Base-by-base conservation (phyloP, 129 eudicot genomes). In the Glebionis coronaria region DNA sequence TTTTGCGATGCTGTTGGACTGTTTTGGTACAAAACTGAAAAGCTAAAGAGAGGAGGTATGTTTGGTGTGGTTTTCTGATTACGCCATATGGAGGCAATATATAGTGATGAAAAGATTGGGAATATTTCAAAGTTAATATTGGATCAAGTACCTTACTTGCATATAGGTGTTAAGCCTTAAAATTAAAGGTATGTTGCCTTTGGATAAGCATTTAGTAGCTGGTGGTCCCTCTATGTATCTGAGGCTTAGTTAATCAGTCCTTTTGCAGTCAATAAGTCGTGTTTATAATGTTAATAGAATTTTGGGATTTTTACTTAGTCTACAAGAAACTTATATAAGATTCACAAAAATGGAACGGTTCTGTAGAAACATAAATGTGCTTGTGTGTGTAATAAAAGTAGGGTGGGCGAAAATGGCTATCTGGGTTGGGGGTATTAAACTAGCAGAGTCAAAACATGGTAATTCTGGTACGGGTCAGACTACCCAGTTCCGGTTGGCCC, bases 101-200 rank as follows among this genome's bases (percentile, higher is more conserved):
- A 83, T 91, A 91, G 68, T 70, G 85, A 44, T 62, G 69, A 70
- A 67, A 68, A 50, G 68, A 66, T 68, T 2, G 20, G 71, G 82
- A 67, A 85, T 71, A 82, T 68, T 51, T 52, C 65, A 68, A 83
- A 83, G 79, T 21, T 28, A 21, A 38, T 19, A 18, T 29, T 82
- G 93, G 74, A 87, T 82, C 90, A 81, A 83, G 90, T 91, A 78
- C 97, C 95, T 91, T 91, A 76, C 97, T 91, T 91, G 95, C 67
- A 68, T 69, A 76, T 70, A 63, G 77, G 81, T 75, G 69, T 63
- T 57, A 81, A 68, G 73, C 62, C 65, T 25, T 15, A 68, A 51
- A 70, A 19, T 58, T 77, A 88, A 82, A 84, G 91, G 69, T 79
- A 27, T 57, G 23, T 62, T 70, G 59, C 29, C 15, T 65, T 68